Evolutionary conservation across 306 rosid genomes (phyloP), one percentile per base, ranked within the genome.

Genomic region (Quercus dentata): DNA sequence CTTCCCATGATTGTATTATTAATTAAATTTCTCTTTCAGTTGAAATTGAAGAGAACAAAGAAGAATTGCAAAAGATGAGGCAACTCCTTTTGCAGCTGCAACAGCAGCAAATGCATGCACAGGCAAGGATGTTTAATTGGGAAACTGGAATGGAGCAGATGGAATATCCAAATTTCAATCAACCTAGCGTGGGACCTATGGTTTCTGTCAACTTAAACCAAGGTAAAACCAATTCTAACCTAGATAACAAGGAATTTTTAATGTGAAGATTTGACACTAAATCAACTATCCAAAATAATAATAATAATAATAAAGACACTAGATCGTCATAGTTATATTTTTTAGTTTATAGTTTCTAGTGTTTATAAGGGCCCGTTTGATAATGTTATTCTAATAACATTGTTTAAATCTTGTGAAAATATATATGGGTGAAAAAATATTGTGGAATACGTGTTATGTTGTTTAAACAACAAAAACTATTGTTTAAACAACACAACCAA

Each of bases 21-120:
- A 33, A 31, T 18, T 20, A 10, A 18, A 7, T 6, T 9, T 23
- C 6, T 46, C 21, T 20, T 5, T 44, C 77, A 91, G 96, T 46
- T 74, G 82, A 82, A 67, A 74, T 84, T n/a, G 91, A 83, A 71
- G 82, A 72, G 80, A 89, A 79, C 69, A 86, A 23, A 80, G 82
- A 77, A 0, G 92, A 91, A 80, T 72, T 79, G 74, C 33, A 19
- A 2, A 86, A 80, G 78, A 57, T 86, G 70, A 77, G 73, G 59
- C 72, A 75, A 71, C 69, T 41, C 12, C 46, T 41, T 41, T 8
- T 90, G 38, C 81, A 74, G 3, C 25, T 7, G 5, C 44, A 80
- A 54, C 68, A 74, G 14, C 64, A 57, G 27, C 79, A 65, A 56
- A 7, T 31, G 7, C 74, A 70, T 21, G 61, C 27, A 21, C 59